Evolutionary conservation across 495 filamentous ascomycete genomes (phyloP).

Genomic region (Trichoderma reesei): DNA sequence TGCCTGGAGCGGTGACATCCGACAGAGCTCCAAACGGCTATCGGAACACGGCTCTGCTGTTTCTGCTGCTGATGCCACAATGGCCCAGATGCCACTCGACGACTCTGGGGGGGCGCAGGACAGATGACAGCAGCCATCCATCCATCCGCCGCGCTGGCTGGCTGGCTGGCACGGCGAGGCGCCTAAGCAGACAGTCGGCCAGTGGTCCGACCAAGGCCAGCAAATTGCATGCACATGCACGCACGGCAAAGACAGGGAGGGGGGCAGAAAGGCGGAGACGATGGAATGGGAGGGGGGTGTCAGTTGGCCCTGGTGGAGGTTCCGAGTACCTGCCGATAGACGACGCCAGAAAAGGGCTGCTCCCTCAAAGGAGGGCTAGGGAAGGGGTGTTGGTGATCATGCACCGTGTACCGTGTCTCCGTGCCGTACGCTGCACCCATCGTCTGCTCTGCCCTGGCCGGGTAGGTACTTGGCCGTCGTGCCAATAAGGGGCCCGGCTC

Average conservation of each 20-base stretch:
- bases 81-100: background rate
- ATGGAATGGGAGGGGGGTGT: slow-evolving; percentile 4
- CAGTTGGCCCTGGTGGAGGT: background rate
- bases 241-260: slow-evolving; percentile 3
- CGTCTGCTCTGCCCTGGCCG: too few relatives aligned
- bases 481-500: background rate
- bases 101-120: too few relatives aligned
- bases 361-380: background rate
- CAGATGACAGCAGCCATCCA: background rate
- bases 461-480: background rate
- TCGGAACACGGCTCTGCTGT: background rate
- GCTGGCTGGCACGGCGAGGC: background rate
- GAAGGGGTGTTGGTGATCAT: background rate
- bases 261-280: background rate
- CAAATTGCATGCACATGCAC: slow-evolving; percentile 8
- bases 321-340: background rate
- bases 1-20: background rate
- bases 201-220: background rate
- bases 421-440: background rate
- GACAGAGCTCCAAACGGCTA: background rate
- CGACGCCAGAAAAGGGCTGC: background rate
- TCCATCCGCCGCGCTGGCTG: background rate
- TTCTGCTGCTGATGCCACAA: background rate
- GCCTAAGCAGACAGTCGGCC: background rate
- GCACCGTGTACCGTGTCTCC: background rate